Evolutionary conservation across 2,329 filamentous ascomycete genomes (phyloP).

Genomic region (Paraphaeosphaeria minitans): DNA sequence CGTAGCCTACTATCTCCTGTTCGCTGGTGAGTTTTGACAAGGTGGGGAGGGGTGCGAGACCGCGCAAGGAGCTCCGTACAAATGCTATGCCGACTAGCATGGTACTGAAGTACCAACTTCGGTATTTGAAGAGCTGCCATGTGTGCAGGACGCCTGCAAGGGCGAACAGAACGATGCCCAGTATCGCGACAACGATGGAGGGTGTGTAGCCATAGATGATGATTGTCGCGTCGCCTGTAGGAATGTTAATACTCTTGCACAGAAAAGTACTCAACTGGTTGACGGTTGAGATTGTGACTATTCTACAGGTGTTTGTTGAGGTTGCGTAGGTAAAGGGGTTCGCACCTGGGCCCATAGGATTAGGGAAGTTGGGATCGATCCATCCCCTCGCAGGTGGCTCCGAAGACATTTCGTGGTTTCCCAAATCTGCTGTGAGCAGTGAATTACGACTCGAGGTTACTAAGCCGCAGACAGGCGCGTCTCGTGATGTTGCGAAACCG

Average conservation of each 20-base stretch:
- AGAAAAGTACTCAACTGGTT: no score
- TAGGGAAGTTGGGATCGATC: slow-evolving; percentile 59
- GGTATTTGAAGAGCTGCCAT: slow-evolving; percentile 50
- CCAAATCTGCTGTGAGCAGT: no score
- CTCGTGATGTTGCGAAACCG: neutral
- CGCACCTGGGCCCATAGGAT: slow-evolving; percentile 49
- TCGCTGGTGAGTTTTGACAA: neutral
- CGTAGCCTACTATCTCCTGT: slow-evolving; percentile 49
- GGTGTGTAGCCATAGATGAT: slow-evolving; percentile 48
- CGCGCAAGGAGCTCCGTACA: slow-evolving; percentile 17
- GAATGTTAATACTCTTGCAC: no score
- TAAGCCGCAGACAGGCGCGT: neutral
- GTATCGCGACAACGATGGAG: slow-evolving; percentile 47
- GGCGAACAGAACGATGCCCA: slow-evolving; percentile 49
- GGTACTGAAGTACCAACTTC: slow-evolving; percentile 52
- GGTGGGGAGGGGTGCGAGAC: neutral
- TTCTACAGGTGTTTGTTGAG: no score
- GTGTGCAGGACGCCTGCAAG: slow-evolving; percentile 49
- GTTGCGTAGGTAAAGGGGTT: neutral
- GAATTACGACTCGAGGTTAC: neutral
- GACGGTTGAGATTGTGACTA: no score
- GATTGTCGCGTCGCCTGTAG: slow-evolving; percentile 46
- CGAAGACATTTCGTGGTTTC: neutral
- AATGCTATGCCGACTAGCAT: slow-evolving; percentile 49
- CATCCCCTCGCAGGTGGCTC: slow-evolving; percentile 2